Evolutionary conservation across 257 asterid species (phyloP).

Genomic region (Anisodus acutangulus): DNA sequence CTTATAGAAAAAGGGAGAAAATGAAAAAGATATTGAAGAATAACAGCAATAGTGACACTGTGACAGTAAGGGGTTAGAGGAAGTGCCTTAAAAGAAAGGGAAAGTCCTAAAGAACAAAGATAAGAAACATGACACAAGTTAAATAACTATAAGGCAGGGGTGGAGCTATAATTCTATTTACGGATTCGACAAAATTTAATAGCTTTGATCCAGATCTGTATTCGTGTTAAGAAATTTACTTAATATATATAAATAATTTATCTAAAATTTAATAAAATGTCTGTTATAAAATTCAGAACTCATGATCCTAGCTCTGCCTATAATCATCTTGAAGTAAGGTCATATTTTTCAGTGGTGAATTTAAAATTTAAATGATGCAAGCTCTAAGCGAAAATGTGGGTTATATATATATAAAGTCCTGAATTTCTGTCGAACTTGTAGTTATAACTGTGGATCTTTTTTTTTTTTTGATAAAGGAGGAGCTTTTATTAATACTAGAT

Average conservation of each 20-base stretch:
- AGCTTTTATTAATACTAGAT: no score
- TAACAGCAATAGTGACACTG: neutral
- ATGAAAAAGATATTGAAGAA: neutral
- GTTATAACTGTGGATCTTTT: neutral
- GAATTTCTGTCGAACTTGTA: neutral
- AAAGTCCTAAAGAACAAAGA: neutral
- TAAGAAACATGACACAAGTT: neutral
- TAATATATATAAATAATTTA: no score
- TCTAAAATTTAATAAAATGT: no score
- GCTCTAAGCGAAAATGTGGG: neutral
- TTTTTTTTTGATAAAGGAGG: no score
- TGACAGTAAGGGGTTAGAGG: neutral
- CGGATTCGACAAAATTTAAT: neutral
- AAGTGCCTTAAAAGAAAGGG: slow-evolving; percentile 25
- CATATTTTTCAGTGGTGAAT: neutral
- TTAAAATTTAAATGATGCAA: neutral
- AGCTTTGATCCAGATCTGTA: no score
- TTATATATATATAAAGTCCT: neutral
- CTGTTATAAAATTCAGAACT: no score
- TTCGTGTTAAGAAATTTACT: no score
- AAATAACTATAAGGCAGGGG: neutral
- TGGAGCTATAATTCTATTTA: neutral
- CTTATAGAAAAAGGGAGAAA: neutral
- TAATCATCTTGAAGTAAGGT: neutral
- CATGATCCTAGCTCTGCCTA: neutral